Conservation (phyloP, 2,329 filamentous ascomycete species). For the Sporothrix luriei region DNA sequence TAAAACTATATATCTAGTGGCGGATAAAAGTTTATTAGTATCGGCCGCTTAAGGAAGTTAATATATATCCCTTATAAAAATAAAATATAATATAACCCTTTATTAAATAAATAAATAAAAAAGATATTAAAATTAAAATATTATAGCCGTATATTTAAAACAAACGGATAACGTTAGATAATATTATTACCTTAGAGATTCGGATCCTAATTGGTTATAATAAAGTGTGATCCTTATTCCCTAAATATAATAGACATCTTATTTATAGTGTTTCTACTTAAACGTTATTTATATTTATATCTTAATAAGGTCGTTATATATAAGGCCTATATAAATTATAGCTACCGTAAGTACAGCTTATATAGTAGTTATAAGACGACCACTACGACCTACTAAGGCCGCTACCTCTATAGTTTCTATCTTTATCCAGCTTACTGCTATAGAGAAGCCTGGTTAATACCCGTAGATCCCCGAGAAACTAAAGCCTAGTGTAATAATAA, state of each 20-base stretch:
- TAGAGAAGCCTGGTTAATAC: too few relatives aligned
- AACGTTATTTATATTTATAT: neutral
- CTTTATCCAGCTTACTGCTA: too few relatives aligned
- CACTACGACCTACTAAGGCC: neutral
- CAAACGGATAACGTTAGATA: neutral
- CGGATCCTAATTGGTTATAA: too few relatives aligned
- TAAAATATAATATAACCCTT: neutral
- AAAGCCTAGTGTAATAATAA: too few relatives aligned
- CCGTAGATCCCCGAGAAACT: too few relatives aligned
- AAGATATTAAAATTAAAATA: neutral
- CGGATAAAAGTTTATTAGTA: neutral
- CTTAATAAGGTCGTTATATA: neutral
- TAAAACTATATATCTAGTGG: neutral
- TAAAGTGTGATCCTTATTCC: neutral
- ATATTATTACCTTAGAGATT: too few relatives aligned
- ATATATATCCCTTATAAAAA: too few relatives aligned
- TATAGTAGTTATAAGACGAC: neutral
- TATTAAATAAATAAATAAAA: neutral
- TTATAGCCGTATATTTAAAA: too few relatives aligned
- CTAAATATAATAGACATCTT: neutral
- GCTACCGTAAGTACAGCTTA: neutral
- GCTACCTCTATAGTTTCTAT: too few relatives aligned
- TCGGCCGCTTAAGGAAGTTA: neutral
- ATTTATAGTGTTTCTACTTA: neutral
- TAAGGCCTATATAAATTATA: neutral